Base-by-base conservation (phyloP, 2,329 filamentous ascomycete genomes). In the Penicillium sp. region DNA sequence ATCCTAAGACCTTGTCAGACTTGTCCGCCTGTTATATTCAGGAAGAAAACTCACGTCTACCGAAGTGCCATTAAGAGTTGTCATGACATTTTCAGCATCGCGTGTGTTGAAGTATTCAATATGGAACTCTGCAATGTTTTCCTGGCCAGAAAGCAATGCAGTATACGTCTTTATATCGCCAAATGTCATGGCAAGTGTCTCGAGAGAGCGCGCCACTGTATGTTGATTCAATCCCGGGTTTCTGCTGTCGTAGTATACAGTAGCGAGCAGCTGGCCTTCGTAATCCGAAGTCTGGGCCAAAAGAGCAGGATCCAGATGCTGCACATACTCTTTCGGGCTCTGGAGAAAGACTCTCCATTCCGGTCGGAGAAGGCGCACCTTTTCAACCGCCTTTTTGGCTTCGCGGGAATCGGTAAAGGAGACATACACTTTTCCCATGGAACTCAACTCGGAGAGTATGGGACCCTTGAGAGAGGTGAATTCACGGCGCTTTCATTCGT, bases 381-480 rank as follows among this genome's bases (percentile, higher is more conserved):
- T 83, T 13, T 82, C 76, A 60, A 82, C 78, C 7, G 84, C 81
- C 35, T 80, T 78, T 56, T 80, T 83, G 7, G 88, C 82, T 71
- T 90, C 87, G 54, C 85, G 82, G 54, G 89, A 83, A 67, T 90
- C 88, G 7, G 81, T 76, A 67, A 90, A 88, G 5, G 82, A 83
- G 26, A 88, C 75, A 61, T 83, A 85, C 31, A 87, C 79, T 53
- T 78, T 81, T 4, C 81, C 79, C 49, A 69, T 69, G 50, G 71
- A 69, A 53, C 65, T 67, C 29, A 81, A 65, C 35, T 77, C 73
- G 29, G 69, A 71, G 44, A 79, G 70, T 51, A 78, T 71, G 59
- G 79, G 75, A 17, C 75, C 71, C 61, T 74, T 76, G 51, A 80
- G 67, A n/a, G 77, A 70, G 56, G 60, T 74, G 71, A 74, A 76